phyloP scores from a whole-genome alignment of 1,284 basidiomycete genomes.

The Moesziomyces globuligerus region DNA sequence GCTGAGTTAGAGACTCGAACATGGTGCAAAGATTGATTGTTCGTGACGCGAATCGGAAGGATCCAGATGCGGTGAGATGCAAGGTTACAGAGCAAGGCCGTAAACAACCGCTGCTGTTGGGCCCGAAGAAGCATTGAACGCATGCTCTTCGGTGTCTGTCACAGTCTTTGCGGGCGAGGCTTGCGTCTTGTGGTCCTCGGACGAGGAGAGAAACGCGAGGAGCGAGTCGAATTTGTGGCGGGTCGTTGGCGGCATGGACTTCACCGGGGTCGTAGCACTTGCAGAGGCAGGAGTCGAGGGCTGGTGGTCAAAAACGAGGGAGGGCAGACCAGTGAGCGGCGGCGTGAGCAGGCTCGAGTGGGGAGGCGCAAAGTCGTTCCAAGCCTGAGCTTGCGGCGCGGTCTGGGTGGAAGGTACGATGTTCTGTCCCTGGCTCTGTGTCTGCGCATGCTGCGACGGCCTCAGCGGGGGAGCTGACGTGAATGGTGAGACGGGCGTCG shows the following conservation, averaged over 20 bases:
- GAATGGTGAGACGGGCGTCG: constrained; percentile 18
- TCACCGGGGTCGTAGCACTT: not conserved
- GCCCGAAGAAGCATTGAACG: not conserved
- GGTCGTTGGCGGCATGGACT: constrained; percentile 4
- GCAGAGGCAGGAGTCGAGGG: constrained; percentile 19
- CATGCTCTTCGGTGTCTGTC: not conserved
- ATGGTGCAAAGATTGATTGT: not conserved
- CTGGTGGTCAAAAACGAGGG: constrained; percentile 7
- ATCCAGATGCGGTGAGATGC: not conserved
- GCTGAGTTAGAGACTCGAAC: not conserved
- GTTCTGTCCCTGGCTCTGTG: constrained; percentile 11
- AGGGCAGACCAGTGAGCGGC: constrained; percentile 8
- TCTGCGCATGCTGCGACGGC: not conserved
- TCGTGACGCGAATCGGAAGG: not conserved
- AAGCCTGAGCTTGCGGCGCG: not conserved
- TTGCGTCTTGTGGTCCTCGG: not conserved
- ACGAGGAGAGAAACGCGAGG: constrained; percentile 18
- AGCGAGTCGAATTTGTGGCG: constrained; percentile 18
- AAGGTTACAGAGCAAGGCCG: constrained; percentile 6
- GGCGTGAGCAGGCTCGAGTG: constrained; percentile 14
- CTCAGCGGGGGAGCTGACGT: not conserved
- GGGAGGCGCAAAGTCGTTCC: not conserved
- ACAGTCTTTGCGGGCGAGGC: not conserved
- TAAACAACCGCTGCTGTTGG: constrained; percentile 4
- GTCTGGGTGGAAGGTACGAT: not conserved